Evolutionary conservation across 2,329 filamentous ascomycete species (phyloP).

Genomic region (Thelonectria olida): DNA sequence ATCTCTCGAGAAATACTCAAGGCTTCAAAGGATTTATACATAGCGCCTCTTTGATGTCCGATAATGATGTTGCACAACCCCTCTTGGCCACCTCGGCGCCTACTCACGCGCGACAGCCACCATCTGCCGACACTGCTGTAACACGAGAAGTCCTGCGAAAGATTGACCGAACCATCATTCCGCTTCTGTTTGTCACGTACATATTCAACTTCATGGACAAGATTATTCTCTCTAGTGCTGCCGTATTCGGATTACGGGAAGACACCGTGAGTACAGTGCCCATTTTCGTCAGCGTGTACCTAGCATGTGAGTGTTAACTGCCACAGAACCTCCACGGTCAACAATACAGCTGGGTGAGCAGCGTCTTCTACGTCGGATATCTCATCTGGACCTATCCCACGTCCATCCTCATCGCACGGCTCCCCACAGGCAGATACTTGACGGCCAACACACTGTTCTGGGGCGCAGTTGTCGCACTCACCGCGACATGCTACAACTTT

Average conservation of each 20-base stretch:
- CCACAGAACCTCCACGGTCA: constrained; percentile 42
- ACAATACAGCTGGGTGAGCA: constrained; percentile 72
- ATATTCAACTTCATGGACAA: constrained; percentile 72
- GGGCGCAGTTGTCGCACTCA: constrained; percentile 57
- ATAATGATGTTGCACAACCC: constrained; percentile 2
- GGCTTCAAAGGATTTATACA: too few species aligned
- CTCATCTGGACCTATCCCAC: constrained; percentile 61
- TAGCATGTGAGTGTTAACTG: neutral
- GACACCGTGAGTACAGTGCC: constrained; percentile 55
- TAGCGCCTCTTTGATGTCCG: too few species aligned
- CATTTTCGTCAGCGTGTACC: too few species aligned
- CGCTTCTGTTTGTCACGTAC: constrained; percentile 66
- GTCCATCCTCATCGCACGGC: constrained; percentile 55
- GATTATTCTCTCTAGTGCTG: constrained; percentile 62
- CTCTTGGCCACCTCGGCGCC: constrained; percentile 10
- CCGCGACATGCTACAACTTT: constrained; percentile 57
- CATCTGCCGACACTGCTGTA: constrained; percentile 9
- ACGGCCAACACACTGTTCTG: constrained; percentile 59
- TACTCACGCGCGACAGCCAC: too few species aligned
- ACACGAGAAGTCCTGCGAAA: constrained; percentile 57
- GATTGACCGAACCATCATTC: constrained; percentile 65
- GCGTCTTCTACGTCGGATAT: constrained; percentile 55
- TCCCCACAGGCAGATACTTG: constrained; percentile 59
- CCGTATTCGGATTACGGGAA: constrained; percentile 63
- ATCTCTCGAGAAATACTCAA: too few species aligned